These are phyloP conservation scores for Celoporthe dispersa DNA, from an alignment of 2,329 filamentous ascomycete genomes.

Conservation along the genomic window DNA sequence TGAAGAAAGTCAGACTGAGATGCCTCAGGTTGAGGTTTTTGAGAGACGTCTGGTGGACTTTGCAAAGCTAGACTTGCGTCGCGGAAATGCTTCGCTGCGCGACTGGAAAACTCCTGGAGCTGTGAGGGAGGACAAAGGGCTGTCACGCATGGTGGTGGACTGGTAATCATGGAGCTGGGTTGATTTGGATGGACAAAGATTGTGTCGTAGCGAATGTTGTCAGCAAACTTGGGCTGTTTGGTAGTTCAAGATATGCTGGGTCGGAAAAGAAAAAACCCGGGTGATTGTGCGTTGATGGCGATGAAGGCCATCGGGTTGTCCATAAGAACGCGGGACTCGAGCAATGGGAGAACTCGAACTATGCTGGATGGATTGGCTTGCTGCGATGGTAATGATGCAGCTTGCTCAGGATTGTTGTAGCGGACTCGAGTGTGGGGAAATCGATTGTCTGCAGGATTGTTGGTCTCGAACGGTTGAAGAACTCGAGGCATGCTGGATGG, in stretches of 20 bases:
- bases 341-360: too few species aligned
- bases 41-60: background rate
- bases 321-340: too few species aligned
- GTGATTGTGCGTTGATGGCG: background rate
- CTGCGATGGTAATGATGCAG: too few species aligned
- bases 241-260: too few species aligned
- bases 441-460: too few species aligned
- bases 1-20: too few species aligned
- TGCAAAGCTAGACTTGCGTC: background rate
- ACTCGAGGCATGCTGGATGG: too few species aligned
- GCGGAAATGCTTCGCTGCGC: background rate
- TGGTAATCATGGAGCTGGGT: background rate
- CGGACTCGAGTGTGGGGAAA: too few species aligned
- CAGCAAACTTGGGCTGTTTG: background rate
- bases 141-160: background rate
- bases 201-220: background rate
- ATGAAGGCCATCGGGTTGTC: background rate
- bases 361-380: too few species aligned
- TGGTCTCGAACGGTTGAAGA: too few species aligned
- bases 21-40: background rate
- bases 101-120: background rate
- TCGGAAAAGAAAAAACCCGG: too few species aligned
- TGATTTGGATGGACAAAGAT: background rate
- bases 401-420: too few species aligned
- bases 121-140: background rate